Evolutionary conservation across 2,329 filamentous ascomycete species (phyloP), one percentile per base, ranked within the genome.

Genomic region (Ophiostoma piceae): DNA sequence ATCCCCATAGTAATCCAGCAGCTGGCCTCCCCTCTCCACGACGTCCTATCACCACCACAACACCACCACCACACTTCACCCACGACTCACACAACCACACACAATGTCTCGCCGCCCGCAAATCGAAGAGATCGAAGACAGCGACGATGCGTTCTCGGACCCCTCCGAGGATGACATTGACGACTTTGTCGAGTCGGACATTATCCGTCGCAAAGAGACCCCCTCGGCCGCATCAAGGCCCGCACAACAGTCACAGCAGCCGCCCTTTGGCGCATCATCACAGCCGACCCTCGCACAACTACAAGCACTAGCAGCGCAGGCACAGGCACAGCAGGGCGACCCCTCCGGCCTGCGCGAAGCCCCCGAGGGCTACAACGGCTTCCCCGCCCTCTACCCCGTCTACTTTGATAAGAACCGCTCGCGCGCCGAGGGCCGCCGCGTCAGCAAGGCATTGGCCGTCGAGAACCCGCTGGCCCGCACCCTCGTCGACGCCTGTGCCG

Each of bases 71-170:
- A 19, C 29, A 16, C 6, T 19, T 37, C 51, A 16, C 29, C 68
- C 37, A 51, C 26, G n/a, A 37, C 11, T 12, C 19, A 14, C 29
- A 5, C 12, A 16, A 57, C 66, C 47, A 67, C 62, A 54, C 66
- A 81, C 73, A 74, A 95, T 96, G 92, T 91, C 92, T 64, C 71
- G 71, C 54, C 89, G 95, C 82, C 88, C 94, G 71, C 89, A 90
- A 72, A 90, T 98, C 79, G 95, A 99, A 85, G 95, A 98, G 80
- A 90, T 97, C 73, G 92, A 89, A 71, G 92, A 96, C 83, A 88
- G 86, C 79, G 90, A 92, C 80, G 84, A 84, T 74, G 88, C 87
- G 71, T 81, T 84, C 74, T 92, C 91, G 16, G 94, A 98, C 81
- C 92, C 94, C 68, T 91, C 92, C 73, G 93, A 97, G 80, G 90